Evolutionary conservation across 2,329 filamentous ascomycete genomes (phyloP).

Genomic region (Alternaria brassicicola): DNA sequence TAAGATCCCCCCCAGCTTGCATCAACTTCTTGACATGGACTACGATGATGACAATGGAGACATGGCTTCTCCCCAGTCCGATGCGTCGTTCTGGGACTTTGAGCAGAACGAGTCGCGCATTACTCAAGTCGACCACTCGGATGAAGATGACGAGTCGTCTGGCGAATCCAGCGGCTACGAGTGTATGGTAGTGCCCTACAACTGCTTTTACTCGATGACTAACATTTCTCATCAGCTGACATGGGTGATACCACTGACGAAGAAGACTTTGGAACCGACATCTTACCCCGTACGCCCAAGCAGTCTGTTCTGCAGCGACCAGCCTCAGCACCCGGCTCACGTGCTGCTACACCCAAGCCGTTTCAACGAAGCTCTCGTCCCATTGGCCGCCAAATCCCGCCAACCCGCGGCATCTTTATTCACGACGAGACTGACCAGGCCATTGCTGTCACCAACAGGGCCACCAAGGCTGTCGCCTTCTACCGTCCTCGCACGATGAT

Average conservation of each 20-base stretch:
- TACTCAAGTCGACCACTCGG: constrained; percentile 40
- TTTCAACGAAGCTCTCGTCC: constrained; percentile 44
- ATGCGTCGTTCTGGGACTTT: constrained; percentile 68
- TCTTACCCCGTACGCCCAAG: constrained; percentile 55
- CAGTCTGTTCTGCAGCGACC: constrained; percentile 57
- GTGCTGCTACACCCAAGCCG: constrained; percentile 45
- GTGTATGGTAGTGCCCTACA: constrained; percentile 55
- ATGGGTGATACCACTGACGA: constrained; percentile 65
- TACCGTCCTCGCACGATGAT: constrained; percentile 46
- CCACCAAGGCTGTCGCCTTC: constrained; percentile 51
- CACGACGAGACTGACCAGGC: constrained; percentile 46
- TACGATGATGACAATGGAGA: constrained; percentile 53
- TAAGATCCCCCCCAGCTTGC: constrained; percentile 72
- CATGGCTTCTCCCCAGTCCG: constrained; percentile 51
- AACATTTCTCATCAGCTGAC: constrained; percentile 58
- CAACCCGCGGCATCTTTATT: constrained; percentile 45
- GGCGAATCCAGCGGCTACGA: constrained; percentile 62
- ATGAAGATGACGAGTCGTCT: constrained; percentile 53
- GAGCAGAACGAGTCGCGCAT: constrained; percentile 55
- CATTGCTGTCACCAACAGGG: constrained; percentile 51
- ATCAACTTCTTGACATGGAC: constrained; percentile 71
- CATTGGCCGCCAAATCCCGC: constrained; percentile 37
- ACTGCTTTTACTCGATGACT: constrained; percentile 47
- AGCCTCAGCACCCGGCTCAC: constrained; percentile 52
- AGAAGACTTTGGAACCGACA: constrained; percentile 52